These are phyloP conservation scores for Boletellus ananas DNA, from an alignment of 768 basidiomycete species.

Conservation along the genomic window DNA sequence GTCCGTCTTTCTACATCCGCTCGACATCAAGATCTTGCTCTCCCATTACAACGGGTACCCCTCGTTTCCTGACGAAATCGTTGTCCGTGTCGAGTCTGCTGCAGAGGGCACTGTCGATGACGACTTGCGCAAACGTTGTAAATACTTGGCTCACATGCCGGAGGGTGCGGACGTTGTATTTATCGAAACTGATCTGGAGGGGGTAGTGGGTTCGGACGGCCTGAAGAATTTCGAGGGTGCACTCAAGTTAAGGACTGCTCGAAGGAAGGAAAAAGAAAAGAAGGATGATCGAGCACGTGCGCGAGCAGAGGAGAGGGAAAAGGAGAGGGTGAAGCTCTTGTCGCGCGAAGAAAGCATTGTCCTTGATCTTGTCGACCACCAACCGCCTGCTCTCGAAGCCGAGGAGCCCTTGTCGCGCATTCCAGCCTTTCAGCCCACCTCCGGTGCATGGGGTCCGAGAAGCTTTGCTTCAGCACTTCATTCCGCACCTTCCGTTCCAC, in stretches of 20 bases:
- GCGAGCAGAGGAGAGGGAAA: constrained; percentile 72
- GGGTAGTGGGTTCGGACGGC: constrained; percentile 71
- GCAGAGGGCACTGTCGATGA: constrained; percentile 84
- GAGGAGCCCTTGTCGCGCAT: constrained; percentile 13
- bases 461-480: constrained; percentile 82
- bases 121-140: constrained; percentile 90
- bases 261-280: constrained; percentile 76
- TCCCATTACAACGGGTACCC: constrained; percentile 79
- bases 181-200: constrained; percentile 79
- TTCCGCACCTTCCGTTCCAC: constrained; percentile 45
- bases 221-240: constrained; percentile 82
- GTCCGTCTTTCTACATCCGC: constrained; percentile 89
- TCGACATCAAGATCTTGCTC: constrained; percentile 91
- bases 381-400: constrained; percentile 7
- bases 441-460: constrained; percentile 73
- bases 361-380: constrained; percentile 5
- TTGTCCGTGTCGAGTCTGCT: constrained; percentile 72
- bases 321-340: constrained; percentile 45
- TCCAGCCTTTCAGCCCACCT: constrained; percentile 10
- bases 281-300: constrained; percentile 84
- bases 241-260: constrained; percentile 66
- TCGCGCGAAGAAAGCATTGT: constrained; percentile 17
- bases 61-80: constrained; percentile 79
- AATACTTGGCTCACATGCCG: constrained; percentile 91
- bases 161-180: constrained; percentile 92